A percentile compares a stretch with the other conserved stretches of the same genome.
Conservation (phyloP, 2,329 filamentous ascomycete species). For the Scedosporium minutisporum region DNA sequence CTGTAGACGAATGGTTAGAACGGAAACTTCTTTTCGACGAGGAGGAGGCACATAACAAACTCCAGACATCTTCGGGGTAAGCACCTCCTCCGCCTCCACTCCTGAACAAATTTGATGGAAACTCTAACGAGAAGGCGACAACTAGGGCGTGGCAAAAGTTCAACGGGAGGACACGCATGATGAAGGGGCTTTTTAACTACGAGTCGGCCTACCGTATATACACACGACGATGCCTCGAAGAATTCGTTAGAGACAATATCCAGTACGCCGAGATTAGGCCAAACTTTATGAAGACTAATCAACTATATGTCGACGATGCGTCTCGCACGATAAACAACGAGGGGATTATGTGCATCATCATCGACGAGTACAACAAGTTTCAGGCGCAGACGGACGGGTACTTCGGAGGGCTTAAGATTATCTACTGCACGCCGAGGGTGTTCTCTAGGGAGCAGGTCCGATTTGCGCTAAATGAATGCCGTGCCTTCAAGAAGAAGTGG, state of each 20-base stretch:
- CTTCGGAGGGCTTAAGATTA: conserved; percentile 59
- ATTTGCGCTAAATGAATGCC: conserved; percentile 49
- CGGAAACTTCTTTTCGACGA: no score
- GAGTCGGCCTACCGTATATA: no score
- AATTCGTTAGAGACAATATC: conserved; percentile 55
- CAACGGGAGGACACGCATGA: no score
- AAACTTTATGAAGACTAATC: conserved; percentile 57
- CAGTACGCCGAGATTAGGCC: conserved; percentile 64
- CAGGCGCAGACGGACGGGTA: conserved; percentile 24
- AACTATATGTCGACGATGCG: conserved; percentile 50
- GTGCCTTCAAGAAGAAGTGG: conserved; percentile 47
- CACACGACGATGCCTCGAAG: conserved; percentile 45
- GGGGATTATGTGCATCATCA: conserved; percentile 52
- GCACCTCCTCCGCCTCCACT: no score
- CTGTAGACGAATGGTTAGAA: no score
- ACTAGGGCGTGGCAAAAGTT: no score
- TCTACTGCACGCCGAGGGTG: conserved; percentile 60
- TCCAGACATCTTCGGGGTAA: no score
- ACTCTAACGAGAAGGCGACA: no score
- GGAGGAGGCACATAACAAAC: no score
- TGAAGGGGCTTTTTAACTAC: no score
- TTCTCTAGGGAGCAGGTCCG: conserved; percentile 39
- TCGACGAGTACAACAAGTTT: conserved; percentile 43
- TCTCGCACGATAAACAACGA: conserved; percentile 39
- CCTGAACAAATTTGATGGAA: no score